A percentile compares a stretch with the other conserved stretches of the same genome.
Conservation (phyloP, 2,329 filamentous ascomycete genomes). For the Colletotrichum sansevieriae region DNA sequence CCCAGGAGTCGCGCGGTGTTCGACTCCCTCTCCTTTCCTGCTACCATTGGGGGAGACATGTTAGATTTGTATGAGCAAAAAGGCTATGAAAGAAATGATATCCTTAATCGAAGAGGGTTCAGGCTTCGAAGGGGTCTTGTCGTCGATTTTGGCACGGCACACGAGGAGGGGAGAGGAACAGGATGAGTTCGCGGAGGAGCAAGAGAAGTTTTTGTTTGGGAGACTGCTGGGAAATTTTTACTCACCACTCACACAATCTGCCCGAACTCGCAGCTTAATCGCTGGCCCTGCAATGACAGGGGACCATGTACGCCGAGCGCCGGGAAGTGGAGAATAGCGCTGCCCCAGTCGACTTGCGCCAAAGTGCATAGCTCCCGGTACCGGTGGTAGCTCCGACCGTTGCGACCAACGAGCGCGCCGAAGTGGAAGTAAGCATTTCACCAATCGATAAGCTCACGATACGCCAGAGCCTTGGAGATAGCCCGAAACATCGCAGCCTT, state of each 20-base stretch:
- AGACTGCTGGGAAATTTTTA: slow-evolving; percentile 41
- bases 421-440: too few relatives aligned
- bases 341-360: slow-evolving; percentile 23
- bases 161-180: slow-evolving; percentile 19
- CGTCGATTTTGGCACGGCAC: slow-evolving; percentile 30
- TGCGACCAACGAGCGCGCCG: neutral
- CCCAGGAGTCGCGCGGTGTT: slow-evolving; percentile 89
- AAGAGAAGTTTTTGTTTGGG: slow-evolving; percentile 33
- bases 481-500: neutral
- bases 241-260: slow-evolving; percentile 25
- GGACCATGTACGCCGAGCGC: slow-evolving; percentile 31
- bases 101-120: slow-evolving; percentile 17
- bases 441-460: too few relatives aligned
- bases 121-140: slow-evolving; percentile 21
- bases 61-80: slow-evolving; percentile 42
- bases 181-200: slow-evolving; percentile 27
- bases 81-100: neutral
- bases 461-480: too few relatives aligned
- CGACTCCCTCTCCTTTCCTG: slow-evolving; percentile 80
- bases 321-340: slow-evolving; percentile 37
- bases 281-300: slow-evolving; percentile 37
- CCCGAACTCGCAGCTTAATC: slow-evolving; percentile 39
- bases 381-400: slow-evolving; percentile 21
- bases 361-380: slow-evolving; percentile 21
- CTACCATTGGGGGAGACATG: slow-evolving; percentile 71